Conservation (phyloP, 1,284 basidiomycete genomes). For the Irpex lacteus region DNA sequence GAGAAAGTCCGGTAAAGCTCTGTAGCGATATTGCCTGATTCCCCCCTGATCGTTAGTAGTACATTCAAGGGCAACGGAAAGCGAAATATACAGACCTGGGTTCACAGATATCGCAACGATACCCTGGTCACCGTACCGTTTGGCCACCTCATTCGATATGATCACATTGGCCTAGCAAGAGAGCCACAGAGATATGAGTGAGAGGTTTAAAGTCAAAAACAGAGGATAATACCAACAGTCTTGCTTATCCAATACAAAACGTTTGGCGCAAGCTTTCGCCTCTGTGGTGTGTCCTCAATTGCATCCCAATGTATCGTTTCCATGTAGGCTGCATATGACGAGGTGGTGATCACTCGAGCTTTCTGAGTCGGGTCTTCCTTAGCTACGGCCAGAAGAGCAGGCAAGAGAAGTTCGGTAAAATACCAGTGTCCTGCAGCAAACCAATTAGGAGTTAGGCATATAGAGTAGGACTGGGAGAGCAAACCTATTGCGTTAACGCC, state of each 20-base stretch:
- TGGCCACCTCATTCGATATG: slow-evolving; percentile 29
- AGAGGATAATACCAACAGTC: too few species aligned
- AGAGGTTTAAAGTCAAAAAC: too few species aligned
- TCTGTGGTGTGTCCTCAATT: slow-evolving; percentile 17
- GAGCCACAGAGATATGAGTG: too few species aligned
- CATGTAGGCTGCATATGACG: slow-evolving; percentile 30
- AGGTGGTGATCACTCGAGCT: slow-evolving; percentile 45
- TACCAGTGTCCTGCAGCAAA: slow-evolving; percentile 31
- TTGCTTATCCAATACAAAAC: slow-evolving; percentile 38
- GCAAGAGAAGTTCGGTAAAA: slow-evolving; percentile 50
- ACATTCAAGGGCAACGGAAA: neutral
- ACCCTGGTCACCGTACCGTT: slow-evolving; percentile 14
- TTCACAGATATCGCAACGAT: slow-evolving; percentile 21
- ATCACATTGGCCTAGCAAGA: slow-evolving; percentile 28
- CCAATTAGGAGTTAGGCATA: too few species aligned
- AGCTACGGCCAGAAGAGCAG: slow-evolving; percentile 39
- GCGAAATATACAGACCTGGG: neutral
- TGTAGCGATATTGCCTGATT: neutral
- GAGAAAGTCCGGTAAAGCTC: slow-evolving; percentile 25
- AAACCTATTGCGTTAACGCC: slow-evolving; percentile 40
- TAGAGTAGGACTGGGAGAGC: too few species aligned
- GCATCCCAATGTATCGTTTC: slow-evolving; percentile 15
- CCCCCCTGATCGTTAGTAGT: too few species aligned
- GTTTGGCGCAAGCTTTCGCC: slow-evolving; percentile 19
- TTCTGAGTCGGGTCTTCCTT: slow-evolving; percentile 34